phyloP scores from a whole-genome alignment of 257 asterid genomes.

The Fraxinus pennsylvanica region DNA sequence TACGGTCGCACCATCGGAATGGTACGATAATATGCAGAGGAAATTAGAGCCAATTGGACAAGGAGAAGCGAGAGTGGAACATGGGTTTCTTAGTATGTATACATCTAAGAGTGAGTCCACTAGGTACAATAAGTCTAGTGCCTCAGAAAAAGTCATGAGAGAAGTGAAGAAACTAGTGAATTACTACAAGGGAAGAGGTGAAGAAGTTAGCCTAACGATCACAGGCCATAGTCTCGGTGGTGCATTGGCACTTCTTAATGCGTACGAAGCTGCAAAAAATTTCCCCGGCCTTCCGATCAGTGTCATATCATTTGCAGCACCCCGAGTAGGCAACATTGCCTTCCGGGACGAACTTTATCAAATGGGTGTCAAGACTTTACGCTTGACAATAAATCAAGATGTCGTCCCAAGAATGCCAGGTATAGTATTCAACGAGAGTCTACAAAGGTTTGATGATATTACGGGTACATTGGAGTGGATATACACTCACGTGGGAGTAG shows the following conservation, averaged over 20 bases:
- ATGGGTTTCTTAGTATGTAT: constrained; percentile 75
- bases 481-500: constrained; percentile 76
- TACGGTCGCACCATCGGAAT: constrained; percentile 68
- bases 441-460: constrained; percentile 63
- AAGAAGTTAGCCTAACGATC: constrained; percentile 65
- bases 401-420: constrained; percentile 76
- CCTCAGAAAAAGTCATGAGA: constrained; percentile 71
- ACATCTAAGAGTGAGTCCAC: constrained; percentile 56
- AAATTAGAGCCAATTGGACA: constrained; percentile 59
- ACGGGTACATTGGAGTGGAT: constrained; percentile 76
- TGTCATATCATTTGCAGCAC: constrained; percentile 70
- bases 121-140: constrained; percentile 70
- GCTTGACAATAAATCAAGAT: constrained; percentile 60
- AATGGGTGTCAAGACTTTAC: constrained; percentile 59
- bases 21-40: constrained; percentile 74
- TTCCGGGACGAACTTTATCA: constrained; percentile 71
- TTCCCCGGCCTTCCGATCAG: constrained; percentile 54
- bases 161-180: constrained; percentile 43
- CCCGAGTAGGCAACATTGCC: constrained; percentile 77
- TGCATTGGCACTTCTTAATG: constrained; percentile 70
- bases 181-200: constrained; percentile 40
- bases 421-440: constrained; percentile 62
- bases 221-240: constrained; percentile 85
- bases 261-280: constrained; percentile 70
- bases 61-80: constrained; percentile 67